Base-by-base conservation (phyloP, 768 basidiomycete genomes). In the Phaeotremella fagi region DNA sequence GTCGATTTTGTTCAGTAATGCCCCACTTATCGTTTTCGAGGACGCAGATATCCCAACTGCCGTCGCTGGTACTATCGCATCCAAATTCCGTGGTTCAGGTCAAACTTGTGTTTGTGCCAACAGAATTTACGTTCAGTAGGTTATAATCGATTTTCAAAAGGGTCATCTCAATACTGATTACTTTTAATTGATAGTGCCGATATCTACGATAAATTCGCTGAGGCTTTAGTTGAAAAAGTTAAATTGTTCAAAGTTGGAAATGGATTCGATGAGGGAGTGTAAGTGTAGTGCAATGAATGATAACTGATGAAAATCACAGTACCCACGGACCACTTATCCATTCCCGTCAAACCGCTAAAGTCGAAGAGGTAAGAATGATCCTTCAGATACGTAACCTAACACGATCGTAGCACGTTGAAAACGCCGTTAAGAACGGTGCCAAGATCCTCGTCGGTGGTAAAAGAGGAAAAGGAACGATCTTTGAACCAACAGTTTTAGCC, bases 311-410 rank as follows among this genome's bases (percentile, higher is more conserved):
- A n/a, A n/a, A n/a, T n/a, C n/a, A 11, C 51, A 69, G 67, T 14
- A 98, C 94, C 0, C 92, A 97, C 62, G 95, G 95, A 0, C 95
- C 95, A 14, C 80, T 99, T 45, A 95, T 99, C 56, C 92, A 98
- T 75, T 74, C 75, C 15, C 84, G 84, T 22, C 91, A 91, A 0
- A 77, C 91, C 46, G 82, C 85, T 63, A 99, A 99, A 75, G 90
- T 92, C 16, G 77, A 81, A 47, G 59, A 63, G 57, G 63, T 65
- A 43, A 76, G 79, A 50, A 9, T n/a, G 7, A 29, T 2, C 22
- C 9, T 27, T n/a, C 29, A 20, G 23, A 9, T 44, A 43, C n/a
- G n/a, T n/a, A 12, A 27, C 24, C 27, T 22, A n/a, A 7, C 23
- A 35, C 38, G 31, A 46, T 43, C 25, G 24, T 9, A 73, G 42